Evolutionary conservation across 805 yeast species (phyloP).

Genomic region (Blastobotrys americana): DNA sequence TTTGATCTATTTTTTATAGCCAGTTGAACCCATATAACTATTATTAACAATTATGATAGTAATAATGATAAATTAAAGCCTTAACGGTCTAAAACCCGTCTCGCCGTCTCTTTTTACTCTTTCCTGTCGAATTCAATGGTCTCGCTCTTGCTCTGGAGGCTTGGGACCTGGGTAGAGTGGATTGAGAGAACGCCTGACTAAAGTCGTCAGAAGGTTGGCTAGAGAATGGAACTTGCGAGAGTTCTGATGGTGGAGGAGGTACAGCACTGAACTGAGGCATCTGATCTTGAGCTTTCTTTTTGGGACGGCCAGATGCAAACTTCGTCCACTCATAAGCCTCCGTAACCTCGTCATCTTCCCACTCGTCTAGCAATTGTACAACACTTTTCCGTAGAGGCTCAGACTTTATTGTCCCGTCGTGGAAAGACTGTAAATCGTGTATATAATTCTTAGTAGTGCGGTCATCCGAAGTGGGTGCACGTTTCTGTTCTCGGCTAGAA

Average conservation of each 20-base stretch:
- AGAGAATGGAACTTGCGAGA: neutral
- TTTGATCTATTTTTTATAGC: too few species aligned
- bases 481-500: neutral
- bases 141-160: neutral
- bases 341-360: neutral
- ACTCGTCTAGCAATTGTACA: neutral
- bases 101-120: conserved; percentile 1
- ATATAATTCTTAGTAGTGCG: neutral
- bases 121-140: neutral
- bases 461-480: neutral
- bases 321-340: neutral
- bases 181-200: neutral
- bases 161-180: neutral
- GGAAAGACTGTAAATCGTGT: neutral
- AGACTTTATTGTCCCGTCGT: neutral
- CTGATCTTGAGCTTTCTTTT: neutral
- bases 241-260: conserved; percentile 1
- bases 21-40: too few species aligned
- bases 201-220: neutral
- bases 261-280: neutral
- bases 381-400: neutral
- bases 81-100: conserved; percentile 5
- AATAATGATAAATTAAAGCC: too few species aligned
- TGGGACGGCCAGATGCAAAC: neutral
- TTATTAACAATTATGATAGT: too few species aligned